Conservation (phyloP, 176 grass and related monocot species). For the Areca catechu region DNA sequence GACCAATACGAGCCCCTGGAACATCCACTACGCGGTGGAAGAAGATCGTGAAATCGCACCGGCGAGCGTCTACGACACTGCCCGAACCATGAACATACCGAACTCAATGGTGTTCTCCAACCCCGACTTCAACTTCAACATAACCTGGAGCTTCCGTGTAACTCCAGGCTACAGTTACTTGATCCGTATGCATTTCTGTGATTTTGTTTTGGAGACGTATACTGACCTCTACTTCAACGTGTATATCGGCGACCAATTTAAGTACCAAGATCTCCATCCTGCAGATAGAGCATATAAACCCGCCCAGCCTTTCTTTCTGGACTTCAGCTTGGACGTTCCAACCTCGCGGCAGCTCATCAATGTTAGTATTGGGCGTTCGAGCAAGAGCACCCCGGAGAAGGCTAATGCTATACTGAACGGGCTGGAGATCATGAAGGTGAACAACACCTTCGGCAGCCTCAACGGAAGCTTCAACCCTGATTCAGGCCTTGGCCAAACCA, state of each 20-base stretch:
- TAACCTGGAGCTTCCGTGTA: not conserved
- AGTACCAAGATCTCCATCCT: not conserved
- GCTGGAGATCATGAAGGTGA: slow-evolving; percentile 2
- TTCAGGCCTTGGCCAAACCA: not conserved
- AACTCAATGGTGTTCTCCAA: not conserved
- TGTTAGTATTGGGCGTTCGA: not conserved
- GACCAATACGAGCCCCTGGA: not conserved
- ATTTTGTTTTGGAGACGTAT: not conserved
- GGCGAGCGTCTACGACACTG: not conserved
- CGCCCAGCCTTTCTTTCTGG: not conserved
- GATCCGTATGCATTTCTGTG: slow-evolving; percentile 1
- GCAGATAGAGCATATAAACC: rapidly evolving
- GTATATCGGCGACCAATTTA: not conserved
- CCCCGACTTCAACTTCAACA: not conserved
- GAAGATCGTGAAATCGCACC: not conserved
- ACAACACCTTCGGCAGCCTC: not conserved
- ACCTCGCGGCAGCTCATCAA: not conserved
- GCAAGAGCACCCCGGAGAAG: no score
- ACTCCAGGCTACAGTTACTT: not conserved
- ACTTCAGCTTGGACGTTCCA: no score
- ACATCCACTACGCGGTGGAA: not conserved
- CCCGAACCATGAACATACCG: not conserved
- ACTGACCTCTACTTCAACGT: not conserved
- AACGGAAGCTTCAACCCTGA: not conserved
- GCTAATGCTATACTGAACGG: not conserved